Evolutionary conservation across 352 stramenopile genomes (phyloP), one percentile per base, ranked within the genome.

Genomic region (Globisporangium carolinianum): DNA sequence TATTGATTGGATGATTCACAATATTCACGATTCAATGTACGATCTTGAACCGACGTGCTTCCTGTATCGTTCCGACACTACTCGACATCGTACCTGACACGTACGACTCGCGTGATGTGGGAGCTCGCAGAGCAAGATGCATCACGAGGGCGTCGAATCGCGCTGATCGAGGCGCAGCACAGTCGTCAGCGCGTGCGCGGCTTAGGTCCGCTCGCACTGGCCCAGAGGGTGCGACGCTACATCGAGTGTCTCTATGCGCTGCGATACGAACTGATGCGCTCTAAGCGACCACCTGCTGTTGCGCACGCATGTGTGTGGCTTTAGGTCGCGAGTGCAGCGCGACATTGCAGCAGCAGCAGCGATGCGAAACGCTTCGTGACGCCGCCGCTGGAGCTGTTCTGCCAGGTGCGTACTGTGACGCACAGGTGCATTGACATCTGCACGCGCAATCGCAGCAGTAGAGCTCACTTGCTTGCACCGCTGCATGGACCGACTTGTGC

Each of bases 311-410:
- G 38, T 42, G 0, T 42, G 38, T 12, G 10, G 7, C 38, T 35
- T 7, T n/a, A 63, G 57, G 55, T 48, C 12, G 32, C 11, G 5
- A 51, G 36, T 7, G 57, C 57, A 9, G 15, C 48, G 9, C 39
- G 41, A 7, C 57, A 47, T 7, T 63, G 18, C 10, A 7, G 18
- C 10, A 7, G 6, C 7, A 42, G n/a, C 5, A 8, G 49, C 7
- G 57, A 57, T 15, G 15, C 58, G 18, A 72, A 76, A 45, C 51
- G 42, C n/a, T 62, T 76, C 32, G 24, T 7, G 4, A 15, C 48
- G 5, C 69, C 72, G 11, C 69, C 69, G 15, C 58, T 11, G 0
- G 72, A 74, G 15, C 11, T 66, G 5, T 72, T 72, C 50, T 80
- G 72, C 45, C 65, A 75, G 71, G 71, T 76, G 62, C 4, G 17